Conservation (phyloP, 148 eudicot species). For the Talinum fruticosum region DNA sequence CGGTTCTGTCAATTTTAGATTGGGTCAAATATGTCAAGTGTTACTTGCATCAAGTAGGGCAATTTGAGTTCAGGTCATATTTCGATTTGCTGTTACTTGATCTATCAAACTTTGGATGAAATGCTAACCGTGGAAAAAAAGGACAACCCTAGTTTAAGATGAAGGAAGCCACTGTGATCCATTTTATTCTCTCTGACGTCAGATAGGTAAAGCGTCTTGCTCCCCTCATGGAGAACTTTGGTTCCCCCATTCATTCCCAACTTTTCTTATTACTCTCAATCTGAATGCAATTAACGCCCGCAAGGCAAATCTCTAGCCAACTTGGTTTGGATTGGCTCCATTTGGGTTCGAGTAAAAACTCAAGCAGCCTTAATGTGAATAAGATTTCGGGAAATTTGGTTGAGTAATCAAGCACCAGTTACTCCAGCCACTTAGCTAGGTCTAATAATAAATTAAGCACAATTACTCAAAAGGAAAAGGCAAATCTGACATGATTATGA, state of each 20-base stretch:
- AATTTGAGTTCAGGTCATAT: background rate
- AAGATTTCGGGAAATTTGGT: no score
- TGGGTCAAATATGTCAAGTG: background rate
- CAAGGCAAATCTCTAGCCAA: background rate
- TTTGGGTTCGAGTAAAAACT: background rate
- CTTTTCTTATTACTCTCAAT: background rate
- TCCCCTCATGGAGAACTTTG: background rate
- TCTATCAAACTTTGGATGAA: background rate
- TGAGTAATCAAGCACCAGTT: no score
- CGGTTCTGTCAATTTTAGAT: background rate
- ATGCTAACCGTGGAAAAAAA: background rate
- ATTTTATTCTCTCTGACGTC: background rate
- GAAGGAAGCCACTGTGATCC: background rate
- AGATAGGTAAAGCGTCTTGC: background rate
- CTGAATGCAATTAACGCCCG: no score
- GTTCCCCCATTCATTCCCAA: no score
- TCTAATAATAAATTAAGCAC: no score
- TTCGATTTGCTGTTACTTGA: background rate
- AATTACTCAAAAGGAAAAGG: no score
- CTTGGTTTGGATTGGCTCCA: background rate
- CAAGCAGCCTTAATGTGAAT: background rate
- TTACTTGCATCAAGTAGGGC: background rate
- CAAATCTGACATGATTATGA: no score
- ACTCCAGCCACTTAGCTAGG: no score
- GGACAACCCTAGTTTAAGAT: background rate